These are phyloP conservation scores for Chamaenerion angustifolium DNA, from an alignment of 345 rosid species.

Conservation along the genomic window DNA sequence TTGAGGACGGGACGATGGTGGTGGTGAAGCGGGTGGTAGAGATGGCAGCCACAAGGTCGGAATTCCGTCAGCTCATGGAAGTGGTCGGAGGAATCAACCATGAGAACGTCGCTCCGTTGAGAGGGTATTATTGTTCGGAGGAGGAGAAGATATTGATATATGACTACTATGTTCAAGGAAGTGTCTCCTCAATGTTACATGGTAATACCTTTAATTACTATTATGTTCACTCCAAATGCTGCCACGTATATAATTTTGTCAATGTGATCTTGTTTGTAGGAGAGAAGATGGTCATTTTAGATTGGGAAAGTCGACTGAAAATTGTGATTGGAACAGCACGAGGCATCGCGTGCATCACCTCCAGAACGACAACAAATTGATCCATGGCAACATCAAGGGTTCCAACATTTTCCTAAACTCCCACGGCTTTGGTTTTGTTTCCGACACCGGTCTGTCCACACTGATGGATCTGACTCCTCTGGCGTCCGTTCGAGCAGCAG, in stretches of 20 bases:
- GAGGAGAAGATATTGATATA: slow-evolving; percentile 86
- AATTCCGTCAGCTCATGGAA: slow-evolving; percentile 82
- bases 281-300: slow-evolving; percentile 28
- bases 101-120: slow-evolving; percentile 57
- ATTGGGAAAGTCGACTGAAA: slow-evolving; percentile 63
- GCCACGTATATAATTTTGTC: too few species aligned
- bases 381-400: slow-evolving; percentile 82
- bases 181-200: slow-evolving; percentile 58
- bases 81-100: slow-evolving; percentile 50
- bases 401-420: slow-evolving; percentile 68
- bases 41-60: slow-evolving; percentile 38
- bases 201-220: slow-evolving; percentile 44
- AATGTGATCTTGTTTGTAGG: too few species aligned
- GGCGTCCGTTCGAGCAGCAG: slow-evolving; percentile 39
- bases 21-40: slow-evolving; percentile 89
- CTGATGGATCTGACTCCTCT: slow-evolving; percentile 48
- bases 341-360: slow-evolving; percentile 66
- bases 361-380: slow-evolving; percentile 47
- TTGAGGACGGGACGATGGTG: slow-evolving; percentile 67
- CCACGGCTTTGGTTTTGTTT: slow-evolving; percentile 38
- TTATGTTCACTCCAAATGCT: too few species aligned
- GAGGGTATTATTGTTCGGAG: slow-evolving; percentile 72
- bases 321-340: slow-evolving; percentile 64
- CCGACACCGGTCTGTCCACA: slow-evolving; percentile 62
- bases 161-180: slow-evolving; percentile 50